Base-by-base conservation (phyloP, 2,329 filamentous ascomycete genomes). In the Stemphylium lycopersici region DNA sequence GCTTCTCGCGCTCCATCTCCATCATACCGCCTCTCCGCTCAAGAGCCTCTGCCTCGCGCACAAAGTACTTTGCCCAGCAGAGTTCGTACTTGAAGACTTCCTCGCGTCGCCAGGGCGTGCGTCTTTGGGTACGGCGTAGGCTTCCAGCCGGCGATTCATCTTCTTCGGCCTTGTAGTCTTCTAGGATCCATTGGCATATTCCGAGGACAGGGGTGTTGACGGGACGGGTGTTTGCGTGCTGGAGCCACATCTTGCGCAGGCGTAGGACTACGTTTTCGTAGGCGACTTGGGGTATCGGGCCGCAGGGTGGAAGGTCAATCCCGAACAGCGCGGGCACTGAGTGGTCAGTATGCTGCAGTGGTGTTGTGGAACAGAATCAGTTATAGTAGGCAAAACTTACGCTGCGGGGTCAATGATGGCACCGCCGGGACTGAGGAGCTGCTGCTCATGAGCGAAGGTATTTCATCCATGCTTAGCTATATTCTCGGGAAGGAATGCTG, bases 301-400 rank as follows among this genome's bases (percentile, higher is more conserved):
- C 59, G 46, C 66, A 69, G 1, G 67, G 68, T 2, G 69, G 68
- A 15, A 70, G 66, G 2, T 58, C 46, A n/a, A 39, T 55, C 39
- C 52, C 48, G 46, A 70, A 65, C 4, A 70, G 59, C 15, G 62
- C 29, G 11, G 69, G 69, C 61, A 69, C 68, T 70, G 43, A 2
- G 11, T 2, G 3, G 29, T 62, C 22, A 58, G 48, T n/a, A 20
- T 41, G 12, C 16, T 12, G 15, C 26, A 13, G 42, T 16, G 13
- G 4, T 7, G 22, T 12, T 26, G 18, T 36, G 12, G n/a, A 39
- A 6, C 10, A 7, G 31, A 4, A n/a, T 6, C 8, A 7, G 12
- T 26, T 3, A 11, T 4, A 29, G 7, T 29, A 29, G 8, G 15
- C n/a, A 24, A 26, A 7, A 16, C 26, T 26, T 43, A 52, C 55